These are phyloP conservation scores for Hanseniaspora lachancei DNA, from an alignment of 805 yeast species.

Conservation along the genomic window DNA sequence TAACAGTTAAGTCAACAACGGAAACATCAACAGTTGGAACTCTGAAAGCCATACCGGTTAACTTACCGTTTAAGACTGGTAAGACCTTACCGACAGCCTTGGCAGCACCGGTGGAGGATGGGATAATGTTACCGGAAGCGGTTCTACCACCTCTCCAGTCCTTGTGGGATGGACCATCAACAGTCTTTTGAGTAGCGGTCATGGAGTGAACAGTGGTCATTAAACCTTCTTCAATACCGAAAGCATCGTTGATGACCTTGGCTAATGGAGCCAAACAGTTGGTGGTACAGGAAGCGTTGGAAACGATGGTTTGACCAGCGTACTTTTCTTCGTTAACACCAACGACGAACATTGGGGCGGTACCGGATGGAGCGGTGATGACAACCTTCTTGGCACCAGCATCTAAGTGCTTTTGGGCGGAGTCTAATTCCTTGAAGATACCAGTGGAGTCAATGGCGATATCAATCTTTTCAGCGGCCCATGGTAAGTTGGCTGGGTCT, in stretches of 20 bases:
- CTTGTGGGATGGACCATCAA: conserved; percentile 66
- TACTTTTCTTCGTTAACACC: conserved; percentile 57
- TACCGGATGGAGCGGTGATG: conserved; percentile 59
- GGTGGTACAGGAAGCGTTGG: conserved; percentile 64
- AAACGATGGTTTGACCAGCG: conserved; percentile 45
- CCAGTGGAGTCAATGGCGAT: conserved; percentile 61
- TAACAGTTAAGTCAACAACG: conserved; percentile 58
- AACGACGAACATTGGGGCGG: conserved; percentile 62
- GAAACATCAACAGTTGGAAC: conserved; percentile 64
- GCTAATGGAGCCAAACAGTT: conserved; percentile 66
- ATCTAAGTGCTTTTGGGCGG: conserved; percentile 55
- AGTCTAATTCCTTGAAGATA: conserved; percentile 52
- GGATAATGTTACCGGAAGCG: conserved; percentile 62
- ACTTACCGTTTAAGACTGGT: conserved; percentile 58
- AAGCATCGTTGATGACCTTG: conserved; percentile 50
- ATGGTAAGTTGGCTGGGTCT: conserved; percentile 56
- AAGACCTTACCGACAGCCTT: conserved; percentile 66
- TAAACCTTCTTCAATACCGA: conserved; percentile 61
- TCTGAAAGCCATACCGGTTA: conserved; percentile 63
- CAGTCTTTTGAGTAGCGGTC: conserved; percentile 63
- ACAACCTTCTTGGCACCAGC: conserved; percentile 66
- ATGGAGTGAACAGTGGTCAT: conserved; percentile 65
- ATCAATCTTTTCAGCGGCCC: conserved; percentile 52
- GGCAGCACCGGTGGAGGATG: conserved; percentile 67
- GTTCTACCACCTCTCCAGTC: conserved; percentile 76